Evolutionary conservation across 2,329 filamentous ascomycete species (phyloP).

Genomic region (Ophiocordyceps polyrhachis-furcata): DNA sequence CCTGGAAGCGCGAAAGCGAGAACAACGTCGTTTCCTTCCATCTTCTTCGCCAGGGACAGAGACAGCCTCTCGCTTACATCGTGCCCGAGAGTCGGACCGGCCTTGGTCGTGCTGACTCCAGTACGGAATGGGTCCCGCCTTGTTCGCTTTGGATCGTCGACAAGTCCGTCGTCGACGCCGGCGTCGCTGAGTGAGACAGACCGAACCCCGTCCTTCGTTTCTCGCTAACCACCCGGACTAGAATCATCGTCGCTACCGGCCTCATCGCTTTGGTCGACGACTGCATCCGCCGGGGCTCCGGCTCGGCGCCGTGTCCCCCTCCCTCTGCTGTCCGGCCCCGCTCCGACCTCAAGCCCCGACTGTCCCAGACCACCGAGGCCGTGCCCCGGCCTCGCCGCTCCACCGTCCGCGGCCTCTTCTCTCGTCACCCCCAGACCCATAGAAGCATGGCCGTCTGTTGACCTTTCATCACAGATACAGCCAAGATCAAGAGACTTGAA

Average conservation of each 20-base stretch:
- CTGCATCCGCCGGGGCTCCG: constrained; percentile 44
- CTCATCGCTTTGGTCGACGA: constrained; percentile 79
- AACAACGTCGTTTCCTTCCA: constrained; percentile 57
- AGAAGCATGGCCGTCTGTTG: constrained; percentile 19
- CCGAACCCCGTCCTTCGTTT: not conserved
- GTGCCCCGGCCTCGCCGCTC: not conserved
- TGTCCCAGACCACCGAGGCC: not conserved
- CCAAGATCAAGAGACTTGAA: not conserved
- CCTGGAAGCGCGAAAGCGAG: constrained; percentile 54
- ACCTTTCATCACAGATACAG: not conserved
- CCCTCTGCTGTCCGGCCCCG: not conserved
- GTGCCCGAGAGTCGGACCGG: constrained; percentile 52
- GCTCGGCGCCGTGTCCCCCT: not conserved
- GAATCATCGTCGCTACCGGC: constrained; percentile 78
- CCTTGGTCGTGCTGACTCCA: constrained; percentile 50
- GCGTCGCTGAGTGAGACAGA: constrained; percentile 63
- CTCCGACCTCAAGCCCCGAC: not conserved
- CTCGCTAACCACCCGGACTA: constrained; percentile 16
- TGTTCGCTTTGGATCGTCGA: constrained; percentile 86
- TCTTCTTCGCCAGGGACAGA: constrained; percentile 46
- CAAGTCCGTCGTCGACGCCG: constrained; percentile 46
- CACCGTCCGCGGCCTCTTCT: constrained; percentile 3
- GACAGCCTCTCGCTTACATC: constrained; percentile 57
- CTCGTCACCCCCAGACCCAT: constrained; percentile 5
- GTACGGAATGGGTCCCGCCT: constrained; percentile 79